Base-by-base conservation (phyloP, 805 yeast genomes). In the Candida rishiriensis region DNA sequence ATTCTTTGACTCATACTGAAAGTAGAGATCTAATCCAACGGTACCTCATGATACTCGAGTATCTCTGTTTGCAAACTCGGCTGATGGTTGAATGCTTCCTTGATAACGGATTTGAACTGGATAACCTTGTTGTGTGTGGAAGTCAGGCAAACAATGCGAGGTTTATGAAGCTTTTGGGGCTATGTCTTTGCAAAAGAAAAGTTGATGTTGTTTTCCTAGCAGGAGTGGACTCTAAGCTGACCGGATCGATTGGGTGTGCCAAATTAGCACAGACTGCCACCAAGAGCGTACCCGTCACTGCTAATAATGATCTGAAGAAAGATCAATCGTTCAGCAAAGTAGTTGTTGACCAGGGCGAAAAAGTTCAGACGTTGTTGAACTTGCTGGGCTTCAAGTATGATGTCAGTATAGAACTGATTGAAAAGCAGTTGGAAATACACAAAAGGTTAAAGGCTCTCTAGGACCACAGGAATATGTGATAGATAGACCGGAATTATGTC, bases 61-160 rank as follows among this genome's bases (percentile, higher is more conserved):
- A 73, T 44, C 55, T 79, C 15, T 73, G 73, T 1, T 72, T 78
- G 41, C 81, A 79, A 54, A 66, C 78, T 1, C 59, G 55, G 38
- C 73, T 71, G 36, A 63, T 76, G 15, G 47, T 75, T 1, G 57
- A 53, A 2, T 47, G 61, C n/a, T 54, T 72, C 30, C 34, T 42
- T 3, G 38, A 48, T 1, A 56, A 59, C 8, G 55, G 59, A 0
- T 44, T 50, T 11, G 13, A 18, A 1, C 49, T 75, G 5, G 48
- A 52, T 2, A 60, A 60, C 10, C 56, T 79, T 8, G 51, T 65
- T n/a, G 59, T 78, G 2, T 67, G 73, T 50, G 85, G 85, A 4
- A 73, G 81, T 31, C 83, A 78, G 54, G 76, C 76, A 3, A 65
- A 67, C 35, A 79, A 79, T 49, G 12, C 17, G 4, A 54, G 80